phyloP scores from a whole-genome alignment of 768 basidiomycete genomes.

The Sporobolomyces roseus region DNA sequence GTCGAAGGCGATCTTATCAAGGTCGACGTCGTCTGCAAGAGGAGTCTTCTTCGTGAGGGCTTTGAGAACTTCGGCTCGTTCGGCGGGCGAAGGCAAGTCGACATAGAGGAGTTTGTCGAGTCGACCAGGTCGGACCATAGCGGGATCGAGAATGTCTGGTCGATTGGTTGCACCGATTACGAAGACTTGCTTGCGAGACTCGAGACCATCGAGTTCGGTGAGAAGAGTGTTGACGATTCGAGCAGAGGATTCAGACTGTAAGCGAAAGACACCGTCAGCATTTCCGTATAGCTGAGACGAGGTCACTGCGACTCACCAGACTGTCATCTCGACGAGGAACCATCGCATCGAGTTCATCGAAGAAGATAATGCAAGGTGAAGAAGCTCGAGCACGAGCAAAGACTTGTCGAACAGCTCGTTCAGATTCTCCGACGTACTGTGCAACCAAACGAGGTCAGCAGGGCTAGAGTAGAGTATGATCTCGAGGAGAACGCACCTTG shows the following conservation, averaged over 20 bases:
- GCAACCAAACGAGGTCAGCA: background rate
- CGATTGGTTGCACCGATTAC: conserved; percentile 95
- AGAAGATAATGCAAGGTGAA: conserved; percentile 86
- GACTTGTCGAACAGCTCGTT: conserved; percentile 87
- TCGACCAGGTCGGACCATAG: conserved; percentile 78
- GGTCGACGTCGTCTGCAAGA: conserved; percentile 56
- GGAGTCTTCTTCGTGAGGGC: conserved; percentile 79
- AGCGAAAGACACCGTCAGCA: no score
- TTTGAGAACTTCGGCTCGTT: conserved; percentile 75
- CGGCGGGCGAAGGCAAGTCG: conserved; percentile 84
- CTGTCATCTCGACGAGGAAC: conserved; percentile 85
- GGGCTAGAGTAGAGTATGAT: background rate
- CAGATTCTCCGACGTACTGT: conserved; percentile 96
- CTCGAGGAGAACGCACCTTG: conserved; percentile 60
- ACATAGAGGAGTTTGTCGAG: conserved; percentile 96
- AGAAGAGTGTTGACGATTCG: conserved; percentile 91
- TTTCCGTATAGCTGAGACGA: no score
- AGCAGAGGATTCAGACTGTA: conserved; percentile 38
- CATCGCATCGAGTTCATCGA: conserved; percentile 93
- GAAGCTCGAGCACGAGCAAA: conserved; percentile 91
- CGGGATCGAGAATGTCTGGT: conserved; percentile 92
- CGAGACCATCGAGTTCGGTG: conserved; percentile 84
- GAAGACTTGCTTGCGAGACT: conserved; percentile 57
- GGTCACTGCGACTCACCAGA: conserved; percentile 60
- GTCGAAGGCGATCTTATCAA: conserved; percentile 62